Evolutionary conservation across 108 stramenopile genomes (phyloP), one percentile per base, ranked within the genome.

Genomic region (Skeletonema potamos): DNA sequence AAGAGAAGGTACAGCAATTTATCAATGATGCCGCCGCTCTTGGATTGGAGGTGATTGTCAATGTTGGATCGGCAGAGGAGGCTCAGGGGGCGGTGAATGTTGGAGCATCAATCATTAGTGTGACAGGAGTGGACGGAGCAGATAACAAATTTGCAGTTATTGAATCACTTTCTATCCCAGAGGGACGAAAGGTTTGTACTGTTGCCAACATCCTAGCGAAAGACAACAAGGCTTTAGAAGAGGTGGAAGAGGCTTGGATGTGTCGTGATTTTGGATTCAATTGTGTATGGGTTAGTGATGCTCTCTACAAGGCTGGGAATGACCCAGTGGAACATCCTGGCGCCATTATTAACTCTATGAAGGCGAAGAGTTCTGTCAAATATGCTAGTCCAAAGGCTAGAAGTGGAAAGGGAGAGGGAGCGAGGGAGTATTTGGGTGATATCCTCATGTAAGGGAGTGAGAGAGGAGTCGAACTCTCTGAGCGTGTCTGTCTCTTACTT

Each of bases 381-480:
- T 96, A 77, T 76, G 95, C 92, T 2, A 85, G 86, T 64, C 89
- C 92, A 1, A 89, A 88, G 66, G 91, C 87, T 1, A 78, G 82
- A 76, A 82, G 79, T 71, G 95, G 95, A 41, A 84, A 88, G 68
- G 95, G 95, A 17, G 95, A 96, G 73, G 95, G 95, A 29, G 89
- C 91, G 8, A 81, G 90, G 55, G 95, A 96, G 74, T 96, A 96
- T 70, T 71, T 96, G 37, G 95, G 95, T 22, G 95, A 96, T 82
- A 93, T 96, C 71, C 57, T 96, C 8, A 95, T 95, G 94, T 95
- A 82, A 88, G 55, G 36, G 39, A 41, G 39, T 41, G n/a, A n/a
- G n/a, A n/a, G n/a, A n/a, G n/a, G n/a, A n/a, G n/a, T n/a, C n/a
- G n/a, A n/a, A n/a, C n/a, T n/a, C n/a, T n/a, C n/a, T n/a, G n/a